A percentile compares a stretch with the other conserved stretches of the same genome.
phyloP scores from a whole-genome alignment of 495 filamentous ascomycete genomes.

The Talaromyces nanjingensis region DNA sequence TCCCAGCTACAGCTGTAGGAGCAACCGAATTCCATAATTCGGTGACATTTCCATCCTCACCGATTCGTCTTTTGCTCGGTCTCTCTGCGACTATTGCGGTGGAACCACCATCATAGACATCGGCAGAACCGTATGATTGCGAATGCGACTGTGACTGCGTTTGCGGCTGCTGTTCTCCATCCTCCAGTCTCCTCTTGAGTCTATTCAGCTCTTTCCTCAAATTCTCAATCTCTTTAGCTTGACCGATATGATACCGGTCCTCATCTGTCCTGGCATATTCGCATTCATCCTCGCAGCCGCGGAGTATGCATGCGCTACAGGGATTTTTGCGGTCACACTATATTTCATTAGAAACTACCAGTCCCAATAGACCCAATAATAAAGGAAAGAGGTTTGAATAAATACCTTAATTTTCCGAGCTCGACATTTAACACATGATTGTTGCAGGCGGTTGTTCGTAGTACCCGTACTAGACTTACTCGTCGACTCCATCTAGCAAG shows the following conservation, averaged over 20 bases:
- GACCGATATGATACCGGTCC: slow-evolving; percentile 28
- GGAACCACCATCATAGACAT: not conserved
- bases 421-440: slow-evolving; percentile 2
- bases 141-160: not conserved
- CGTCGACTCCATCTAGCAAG: not conserved
- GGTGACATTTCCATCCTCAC: not conserved
- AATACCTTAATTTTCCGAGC: slow-evolving; percentile 3
- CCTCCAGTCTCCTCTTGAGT: slow-evolving; percentile 1
- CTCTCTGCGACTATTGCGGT: not conserved
- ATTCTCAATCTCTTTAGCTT: slow-evolving; percentile 25
- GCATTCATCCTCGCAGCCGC: slow-evolving; percentile 26
- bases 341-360: not conserved
- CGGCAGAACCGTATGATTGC: not conserved
- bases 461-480: not conserved
- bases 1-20: not conserved
- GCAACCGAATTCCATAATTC: not conserved
- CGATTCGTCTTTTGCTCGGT: not conserved
- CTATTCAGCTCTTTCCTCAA: slow-evolving; percentile 22
- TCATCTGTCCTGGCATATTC: slow-evolving; percentile 26
- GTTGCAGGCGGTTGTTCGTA: not conserved
- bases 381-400: not conserved
- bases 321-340: slow-evolving; percentile 29
- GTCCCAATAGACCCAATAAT: not conserved
- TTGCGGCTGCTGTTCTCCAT: not conserved
- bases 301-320: slow-evolving; percentile 24